Conservation (phyloP, 1,284 basidiomycete genomes). For the Trichosporon asahii region DNA sequence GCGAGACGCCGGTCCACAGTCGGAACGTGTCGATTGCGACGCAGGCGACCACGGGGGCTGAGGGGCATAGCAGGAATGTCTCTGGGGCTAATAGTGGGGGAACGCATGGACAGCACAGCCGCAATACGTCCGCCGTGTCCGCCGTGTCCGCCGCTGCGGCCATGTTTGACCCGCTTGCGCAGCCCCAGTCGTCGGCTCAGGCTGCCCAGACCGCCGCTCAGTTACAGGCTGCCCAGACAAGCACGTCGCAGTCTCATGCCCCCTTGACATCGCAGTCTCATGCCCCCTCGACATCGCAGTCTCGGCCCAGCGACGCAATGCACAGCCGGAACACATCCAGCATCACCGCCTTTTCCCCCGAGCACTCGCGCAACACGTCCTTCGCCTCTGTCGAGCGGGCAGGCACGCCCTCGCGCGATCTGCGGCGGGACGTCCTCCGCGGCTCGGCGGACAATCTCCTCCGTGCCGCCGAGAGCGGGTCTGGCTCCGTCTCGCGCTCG, state of each 20-base stretch:
- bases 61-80: not conserved
- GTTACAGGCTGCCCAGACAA: too few relatives aligned
- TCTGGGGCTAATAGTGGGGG: too few relatives aligned
- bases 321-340: slow-evolving; percentile 5
- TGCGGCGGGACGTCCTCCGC: not conserved
- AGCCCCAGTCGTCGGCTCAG: not conserved
- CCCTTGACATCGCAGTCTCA: not conserved
- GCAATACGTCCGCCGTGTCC: not conserved
- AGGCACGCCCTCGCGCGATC: not conserved
- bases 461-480: not conserved
- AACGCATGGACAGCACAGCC: not conserved
- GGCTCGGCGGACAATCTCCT: not conserved
- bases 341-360: not conserved
- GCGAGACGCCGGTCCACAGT: not conserved
- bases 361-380: not conserved
- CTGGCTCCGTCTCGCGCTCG: not conserved
- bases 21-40: not conserved
- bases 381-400: not conserved
- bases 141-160: not conserved
- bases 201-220: too few relatives aligned
- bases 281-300: not conserved
- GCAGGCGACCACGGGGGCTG: not conserved
- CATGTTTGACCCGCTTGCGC: not conserved
- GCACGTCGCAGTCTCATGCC: too few relatives aligned
- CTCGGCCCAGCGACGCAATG: not conserved